Percentiles rank a stretch among this genome's conserved stretches.
Evolutionary conservation across 2,329 filamentous ascomycete genomes (phyloP).

Genomic region (Diaporthe sp.): DNA sequence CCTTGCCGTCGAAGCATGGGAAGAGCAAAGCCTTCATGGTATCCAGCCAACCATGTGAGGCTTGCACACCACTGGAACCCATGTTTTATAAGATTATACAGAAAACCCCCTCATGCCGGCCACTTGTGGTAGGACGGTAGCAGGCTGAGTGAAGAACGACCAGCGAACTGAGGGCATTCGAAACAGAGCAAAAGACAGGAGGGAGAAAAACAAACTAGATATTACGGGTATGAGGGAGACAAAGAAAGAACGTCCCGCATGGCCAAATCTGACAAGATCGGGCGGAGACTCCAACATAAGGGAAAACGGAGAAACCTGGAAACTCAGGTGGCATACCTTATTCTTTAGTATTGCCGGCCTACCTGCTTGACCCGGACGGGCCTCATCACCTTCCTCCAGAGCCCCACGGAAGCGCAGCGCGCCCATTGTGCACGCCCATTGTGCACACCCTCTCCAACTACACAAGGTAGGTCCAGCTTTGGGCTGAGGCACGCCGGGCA

Average conservation of each 20-base stretch:
- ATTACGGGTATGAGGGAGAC: slow-evolving; percentile 31
- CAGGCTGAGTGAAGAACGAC: slow-evolving; percentile 43
- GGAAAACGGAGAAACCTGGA: slow-evolving; percentile 21
- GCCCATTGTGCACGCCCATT: slow-evolving; percentile 27
- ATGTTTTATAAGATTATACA: slow-evolving; percentile 35
- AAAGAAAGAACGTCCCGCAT: slow-evolving; percentile 36
- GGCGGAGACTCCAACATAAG: slow-evolving; percentile 33
- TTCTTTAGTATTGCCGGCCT: slow-evolving; percentile 41
- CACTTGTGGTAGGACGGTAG: slow-evolving; percentile 30
- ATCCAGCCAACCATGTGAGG: slow-evolving; percentile 60
- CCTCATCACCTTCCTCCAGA: slow-evolving; percentile 31
- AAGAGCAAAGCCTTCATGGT: slow-evolving; percentile 59
- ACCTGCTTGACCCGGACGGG: slow-evolving; percentile 35
- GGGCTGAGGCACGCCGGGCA: slow-evolving; percentile 35
- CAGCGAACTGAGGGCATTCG: slow-evolving; percentile 42
- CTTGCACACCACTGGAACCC: slow-evolving; percentile 50
- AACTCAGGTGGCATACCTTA: slow-evolving; percentile 37
- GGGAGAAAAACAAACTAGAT: slow-evolving; percentile 24
- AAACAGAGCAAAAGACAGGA: slow-evolving; percentile 33
- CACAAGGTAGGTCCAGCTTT: slow-evolving; percentile 31
- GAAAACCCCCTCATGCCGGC: slow-evolving; percentile 42
- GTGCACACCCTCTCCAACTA: slow-evolving; percentile 36
- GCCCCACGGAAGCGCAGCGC: slow-evolving; percentile 14
- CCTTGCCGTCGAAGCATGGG: slow-evolving; percentile 43
- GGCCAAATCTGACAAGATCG: slow-evolving; percentile 33